Percentiles rank a stretch among this genome's conserved stretches.
Conservation (phyloP, 768 basidiomycete genomes). For the Suillus subalutaceus region DNA sequence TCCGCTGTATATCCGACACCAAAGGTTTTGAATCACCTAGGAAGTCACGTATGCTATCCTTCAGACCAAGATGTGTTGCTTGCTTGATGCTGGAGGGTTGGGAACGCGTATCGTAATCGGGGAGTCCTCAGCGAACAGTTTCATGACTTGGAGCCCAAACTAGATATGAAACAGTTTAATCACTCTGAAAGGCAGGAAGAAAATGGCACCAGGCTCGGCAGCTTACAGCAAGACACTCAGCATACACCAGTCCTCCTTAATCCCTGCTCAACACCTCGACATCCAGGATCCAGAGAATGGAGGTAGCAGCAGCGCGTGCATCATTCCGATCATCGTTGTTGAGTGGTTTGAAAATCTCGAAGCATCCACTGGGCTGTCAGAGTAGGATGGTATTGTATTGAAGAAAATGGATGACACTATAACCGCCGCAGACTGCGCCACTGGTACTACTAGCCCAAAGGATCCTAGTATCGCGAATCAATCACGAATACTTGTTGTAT, state of each 20-base stretch:
- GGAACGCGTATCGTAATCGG: constrained; percentile 16
- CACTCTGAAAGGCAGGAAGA: no score
- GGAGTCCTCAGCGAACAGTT: no score
- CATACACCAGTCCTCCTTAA: neutral
- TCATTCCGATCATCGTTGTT: neutral
- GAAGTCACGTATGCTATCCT: constrained; percentile 18
- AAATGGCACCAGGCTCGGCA: neutral
- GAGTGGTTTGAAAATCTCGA: neutral
- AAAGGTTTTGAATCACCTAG: constrained; percentile 19
- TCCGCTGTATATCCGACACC: constrained; percentile 8
- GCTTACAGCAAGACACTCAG: neutral
- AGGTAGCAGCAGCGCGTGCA: neutral
- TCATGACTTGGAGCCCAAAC: no score
- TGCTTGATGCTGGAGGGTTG: constrained; percentile 24
- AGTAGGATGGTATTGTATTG: neutral
- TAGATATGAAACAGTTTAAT: no score
- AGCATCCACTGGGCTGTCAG: neutral
- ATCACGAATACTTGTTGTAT: no score
- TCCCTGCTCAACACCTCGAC: neutral
- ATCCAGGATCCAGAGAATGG: neutral
- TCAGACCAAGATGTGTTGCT: neutral
- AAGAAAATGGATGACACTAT: neutral
- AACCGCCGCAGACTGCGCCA: neutral
- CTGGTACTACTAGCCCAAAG: neutral
- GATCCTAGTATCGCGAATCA: neutral